These are phyloP conservation scores for Phalaenopsis aphrodite DNA, from an alignment of 106 monocot genomes.

Conservation along the genomic window DNA sequence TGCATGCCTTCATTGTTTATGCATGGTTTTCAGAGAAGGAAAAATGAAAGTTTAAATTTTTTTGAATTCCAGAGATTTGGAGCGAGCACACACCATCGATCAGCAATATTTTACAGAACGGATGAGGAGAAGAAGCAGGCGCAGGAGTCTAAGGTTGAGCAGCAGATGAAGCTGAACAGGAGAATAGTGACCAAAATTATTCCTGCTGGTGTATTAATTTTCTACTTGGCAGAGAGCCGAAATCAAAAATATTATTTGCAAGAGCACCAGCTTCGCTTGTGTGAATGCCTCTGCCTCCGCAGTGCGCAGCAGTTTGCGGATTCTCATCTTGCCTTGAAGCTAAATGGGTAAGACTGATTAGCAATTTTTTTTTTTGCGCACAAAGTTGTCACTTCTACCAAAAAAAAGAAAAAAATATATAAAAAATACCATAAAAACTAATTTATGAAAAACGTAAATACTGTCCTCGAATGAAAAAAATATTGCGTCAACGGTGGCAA, in stretches of 20 bases:
- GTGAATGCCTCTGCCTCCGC: conserved; percentile 29
- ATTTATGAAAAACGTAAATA: too few relatives aligned
- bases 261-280: conserved; percentile 16
- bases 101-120: conserved; percentile 33
- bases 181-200: conserved; percentile 45
- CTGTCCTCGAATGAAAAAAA: too few relatives aligned
- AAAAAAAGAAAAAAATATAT: too few relatives aligned
- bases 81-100: conserved; percentile 24
- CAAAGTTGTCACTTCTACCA: too few relatives aligned
- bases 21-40: neutral
- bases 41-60: too few relatives aligned
- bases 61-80: conserved; percentile 23
- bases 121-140: conserved; percentile 44
- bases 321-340: conserved; percentile 42
- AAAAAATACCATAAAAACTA: too few relatives aligned
- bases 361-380: too few relatives aligned
- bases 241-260: conserved; percentile 45
- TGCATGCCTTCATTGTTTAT: neutral
- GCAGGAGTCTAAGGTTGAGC: conserved; percentile 32
- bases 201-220: neutral
- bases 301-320: conserved; percentile 36
- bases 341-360: conserved; percentile 30
- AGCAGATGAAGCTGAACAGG: conserved; percentile 40
- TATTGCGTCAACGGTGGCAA: too few relatives aligned
- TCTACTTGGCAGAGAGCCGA: conserved; percentile 30